Evolutionary conservation across 1,139 yeast genomes (phyloP).

Genomic region (Sugiyamaella novakii): DNA sequence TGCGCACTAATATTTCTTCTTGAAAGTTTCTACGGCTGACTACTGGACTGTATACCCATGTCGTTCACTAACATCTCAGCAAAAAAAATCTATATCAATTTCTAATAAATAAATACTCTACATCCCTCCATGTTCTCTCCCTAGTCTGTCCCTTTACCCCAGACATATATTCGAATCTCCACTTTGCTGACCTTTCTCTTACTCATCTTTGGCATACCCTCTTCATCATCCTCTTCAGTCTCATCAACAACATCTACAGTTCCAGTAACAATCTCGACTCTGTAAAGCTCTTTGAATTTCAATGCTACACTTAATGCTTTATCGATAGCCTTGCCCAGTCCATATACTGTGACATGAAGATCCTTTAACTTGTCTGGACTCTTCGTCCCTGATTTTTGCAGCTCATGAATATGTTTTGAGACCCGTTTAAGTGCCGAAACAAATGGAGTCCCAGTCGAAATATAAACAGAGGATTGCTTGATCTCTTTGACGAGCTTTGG

Average conservation of each 20-base stretch:
- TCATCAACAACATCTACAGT: constrained; percentile 33
- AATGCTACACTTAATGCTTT: constrained; percentile 37
- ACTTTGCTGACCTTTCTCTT: constrained; percentile 33
- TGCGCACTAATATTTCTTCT: too few relatives aligned
- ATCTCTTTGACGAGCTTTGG: constrained; percentile 21
- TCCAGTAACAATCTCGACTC: constrained; percentile 31
- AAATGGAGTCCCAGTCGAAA: constrained; percentile 38
- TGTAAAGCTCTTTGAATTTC: constrained; percentile 35
- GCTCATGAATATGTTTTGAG: constrained; percentile 27
- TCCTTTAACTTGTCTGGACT: constrained; percentile 15
- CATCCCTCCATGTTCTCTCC: too few relatives aligned
- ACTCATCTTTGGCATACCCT: constrained; percentile 24
- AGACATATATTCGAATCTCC: constrained; percentile 27
- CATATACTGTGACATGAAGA: constrained; percentile 35
- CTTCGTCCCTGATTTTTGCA: constrained; percentile 13
- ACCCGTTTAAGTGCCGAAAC: constrained; percentile 38
- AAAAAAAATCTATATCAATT: too few relatives aligned
- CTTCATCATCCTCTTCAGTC: constrained; percentile 22
- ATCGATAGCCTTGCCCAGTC: constrained; percentile 41
- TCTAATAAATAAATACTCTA: too few relatives aligned
- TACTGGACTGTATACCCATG: too few relatives aligned
- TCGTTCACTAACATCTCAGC: too few relatives aligned
- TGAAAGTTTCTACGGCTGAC: too few relatives aligned
- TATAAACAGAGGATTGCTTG: constrained; percentile 26
- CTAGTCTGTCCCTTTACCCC: too few relatives aligned